Percentiles rank a stretch among this genome's conserved stretches.
Evolutionary conservation across 345 rosid species (phyloP).

Genomic region (Eutrema japonicum): DNA sequence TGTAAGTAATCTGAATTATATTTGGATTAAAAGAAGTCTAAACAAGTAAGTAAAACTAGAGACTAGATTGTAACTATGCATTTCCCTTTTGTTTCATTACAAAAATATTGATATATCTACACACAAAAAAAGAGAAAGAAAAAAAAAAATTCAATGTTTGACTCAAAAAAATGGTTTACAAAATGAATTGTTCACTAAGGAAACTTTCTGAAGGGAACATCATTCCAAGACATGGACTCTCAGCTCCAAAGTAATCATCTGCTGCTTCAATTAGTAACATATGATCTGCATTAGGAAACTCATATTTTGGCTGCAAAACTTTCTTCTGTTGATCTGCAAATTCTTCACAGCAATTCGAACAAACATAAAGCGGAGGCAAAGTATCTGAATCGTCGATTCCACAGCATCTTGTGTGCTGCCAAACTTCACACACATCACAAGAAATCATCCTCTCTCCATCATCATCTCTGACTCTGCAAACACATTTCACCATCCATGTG

Average conservation of each 20-base stretch:
- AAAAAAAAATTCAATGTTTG: background rate
- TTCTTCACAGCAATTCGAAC: conserved; percentile 65
- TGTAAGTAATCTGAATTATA: too few relatives aligned
- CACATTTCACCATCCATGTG: conserved; percentile 79
- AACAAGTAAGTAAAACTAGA: too few relatives aligned
- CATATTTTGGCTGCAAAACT: conserved; percentile 42
- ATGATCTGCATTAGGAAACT: conserved; percentile 41
- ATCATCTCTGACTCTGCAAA: conserved; percentile 78
- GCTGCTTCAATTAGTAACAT: conserved; percentile 38
- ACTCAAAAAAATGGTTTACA: conserved; percentile 25
- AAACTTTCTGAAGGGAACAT: conserved; percentile 38
- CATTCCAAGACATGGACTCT: conserved; percentile 26
- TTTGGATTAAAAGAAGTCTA: too few relatives aligned
- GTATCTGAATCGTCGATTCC: conserved; percentile 68
- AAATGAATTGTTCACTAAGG: conserved; percentile 9
- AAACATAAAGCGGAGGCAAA: conserved; percentile 75
- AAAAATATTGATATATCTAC: background rate
- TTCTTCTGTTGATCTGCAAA: conserved; percentile 46
- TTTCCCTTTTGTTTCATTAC: background rate
- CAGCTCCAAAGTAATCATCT: conserved; percentile 26
- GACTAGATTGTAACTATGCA: too few relatives aligned
- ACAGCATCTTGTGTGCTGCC: conserved; percentile 91
- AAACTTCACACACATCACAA: conserved; percentile 79
- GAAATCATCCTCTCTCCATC: conserved; percentile 96
- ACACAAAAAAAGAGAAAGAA: too few relatives aligned